A percentile compares a stretch with the other conserved stretches of the same genome.
Evolutionary conservation across 2,329 filamentous ascomycete species (phyloP).

Genomic region (Phyllosticta citribraziliensis): DNA sequence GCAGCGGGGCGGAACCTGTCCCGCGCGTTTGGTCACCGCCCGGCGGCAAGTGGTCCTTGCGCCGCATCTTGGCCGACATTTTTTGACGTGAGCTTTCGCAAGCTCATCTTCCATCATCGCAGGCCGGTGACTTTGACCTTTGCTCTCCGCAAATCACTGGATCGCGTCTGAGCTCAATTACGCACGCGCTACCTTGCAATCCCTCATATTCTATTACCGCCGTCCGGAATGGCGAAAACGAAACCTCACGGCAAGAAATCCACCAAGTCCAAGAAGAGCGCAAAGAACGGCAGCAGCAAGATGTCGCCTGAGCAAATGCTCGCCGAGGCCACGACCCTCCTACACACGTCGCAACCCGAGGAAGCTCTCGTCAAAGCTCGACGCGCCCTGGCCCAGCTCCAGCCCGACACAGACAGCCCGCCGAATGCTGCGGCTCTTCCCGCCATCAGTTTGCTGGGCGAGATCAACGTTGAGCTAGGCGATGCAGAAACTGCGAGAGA

Average conservation of each 20-base stretch:
- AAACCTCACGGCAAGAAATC: slow-evolving; percentile 36
- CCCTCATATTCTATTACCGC: neutral
- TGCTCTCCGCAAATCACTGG: neutral
- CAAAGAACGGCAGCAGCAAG: slow-evolving; percentile 28
- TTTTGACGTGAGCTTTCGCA: slow-evolving; percentile 1
- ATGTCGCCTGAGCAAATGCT: slow-evolving; percentile 47
- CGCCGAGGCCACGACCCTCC: slow-evolving; percentile 44
- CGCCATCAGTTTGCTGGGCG: slow-evolving; percentile 66
- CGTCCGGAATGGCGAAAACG: slow-evolving; percentile 39
- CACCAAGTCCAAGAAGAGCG: slow-evolving; percentile 25
- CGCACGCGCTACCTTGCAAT: neutral
- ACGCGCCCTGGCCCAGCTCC: slow-evolving; percentile 42
- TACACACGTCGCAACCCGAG: slow-evolving; percentile 50
- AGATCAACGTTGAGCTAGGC: slow-evolving; percentile 73
- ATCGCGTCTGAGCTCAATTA: neutral
- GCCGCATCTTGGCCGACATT: slow-evolving; percentile 3
- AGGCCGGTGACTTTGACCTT: neutral
- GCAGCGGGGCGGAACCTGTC: neutral
- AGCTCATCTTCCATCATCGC: neutral
- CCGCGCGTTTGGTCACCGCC: neutral
- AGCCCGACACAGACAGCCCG: slow-evolving; percentile 23
- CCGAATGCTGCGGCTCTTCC: slow-evolving; percentile 44
- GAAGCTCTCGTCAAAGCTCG: slow-evolving; percentile 46
- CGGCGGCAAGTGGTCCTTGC: neutral
- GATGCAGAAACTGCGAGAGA: slow-evolving; percentile 65